Base-by-base conservation (phyloP, 257 asterid species). In the Salvia splendens region DNA sequence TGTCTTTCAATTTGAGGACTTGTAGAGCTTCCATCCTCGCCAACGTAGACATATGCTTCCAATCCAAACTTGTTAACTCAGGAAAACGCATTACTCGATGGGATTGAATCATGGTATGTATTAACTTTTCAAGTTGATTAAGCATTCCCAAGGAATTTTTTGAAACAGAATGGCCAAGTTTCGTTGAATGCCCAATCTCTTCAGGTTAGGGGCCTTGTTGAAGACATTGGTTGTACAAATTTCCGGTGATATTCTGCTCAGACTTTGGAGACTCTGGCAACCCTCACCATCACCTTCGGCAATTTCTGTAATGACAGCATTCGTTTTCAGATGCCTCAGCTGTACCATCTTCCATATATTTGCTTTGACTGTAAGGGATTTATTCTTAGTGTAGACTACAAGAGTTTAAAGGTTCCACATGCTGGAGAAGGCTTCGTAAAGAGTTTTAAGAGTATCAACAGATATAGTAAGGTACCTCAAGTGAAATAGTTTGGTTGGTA, bases 391-490 rank as follows among this genome's bases (percentile, higher is more conserved):
- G 12, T 71, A 14, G 9, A 79, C 41, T 24, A 79, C 63, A 8
- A 79, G 14, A 24, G 82, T 76, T 30, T 82, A 79, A 16, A 79
- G 61, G 63, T 79, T 77, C 79, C 72, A 68, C 0, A 82, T 47
- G n/a, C 65, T 17, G 8, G 82, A 70, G 17, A 80, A 64, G 11
- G 53, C 14, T 3, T 42, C 47, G 3, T 85, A 79, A 41, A 84
- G 70, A n/a, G 50, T 1, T 2, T 48, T 30, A 10, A 75, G 60
- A 5, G 69, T 55, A 9, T 76, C 73, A 5, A 61, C 14, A 6
- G 68, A 64, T 4, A 81, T 5, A 32, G 82, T 74, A 48, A 85
- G 12, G 72, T 78, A 82, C 70, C 82, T 80, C 63, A 85, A 51
- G 41, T 81, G 85, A 47, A 74, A 49, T 6, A 82, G 72, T 9